Percentiles rank a stretch among this genome's conserved stretches.
phyloP scores from a whole-genome alignment of 2,329 filamentous ascomycete genomes.

The Fusarium concolor region DNA sequence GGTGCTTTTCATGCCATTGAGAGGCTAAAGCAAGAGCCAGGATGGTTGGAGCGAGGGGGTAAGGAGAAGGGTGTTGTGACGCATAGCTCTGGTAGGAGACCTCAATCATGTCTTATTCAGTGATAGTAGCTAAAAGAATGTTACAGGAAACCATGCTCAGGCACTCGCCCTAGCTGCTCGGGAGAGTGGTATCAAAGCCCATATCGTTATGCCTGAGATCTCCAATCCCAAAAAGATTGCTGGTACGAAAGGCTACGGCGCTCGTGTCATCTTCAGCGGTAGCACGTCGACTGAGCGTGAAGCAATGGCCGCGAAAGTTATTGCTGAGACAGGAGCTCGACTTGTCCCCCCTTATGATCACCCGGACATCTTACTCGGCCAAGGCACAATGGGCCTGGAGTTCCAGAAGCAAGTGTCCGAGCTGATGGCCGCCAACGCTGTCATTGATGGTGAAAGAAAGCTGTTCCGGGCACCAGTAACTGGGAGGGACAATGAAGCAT shows the following conservation, averaged over 20 bases:
- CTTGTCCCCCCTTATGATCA: conserved; percentile 94
- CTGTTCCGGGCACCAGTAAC: conserved; percentile 34
- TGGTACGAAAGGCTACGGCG: conserved; percentile 82
- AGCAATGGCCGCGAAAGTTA: conserved; percentile 76
- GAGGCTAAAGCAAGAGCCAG: conserved; percentile 71
- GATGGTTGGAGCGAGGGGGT: conserved; percentile 70
- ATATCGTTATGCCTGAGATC: conserved; percentile 94
- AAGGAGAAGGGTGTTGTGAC: conserved; percentile 81
- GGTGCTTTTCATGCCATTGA: conserved; percentile 90
- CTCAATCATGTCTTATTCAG: neutral
- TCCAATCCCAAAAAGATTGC: conserved; percentile 87
- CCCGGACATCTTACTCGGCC: conserved; percentile 89
- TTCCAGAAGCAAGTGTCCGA: conserved; percentile 77
- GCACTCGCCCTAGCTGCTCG: conserved; percentile 87
- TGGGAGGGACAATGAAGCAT: conserved; percentile 33
- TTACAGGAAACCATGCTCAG: conserved; percentile 89
- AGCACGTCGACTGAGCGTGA: conserved; percentile 85
- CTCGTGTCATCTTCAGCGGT: conserved; percentile 83
- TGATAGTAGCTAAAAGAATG: neutral
- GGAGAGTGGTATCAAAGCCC: conserved; percentile 77
- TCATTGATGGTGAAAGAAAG: conserved; percentile 31
- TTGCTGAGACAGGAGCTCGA: conserved; percentile 77
- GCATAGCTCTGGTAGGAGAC: conserved; percentile 81
- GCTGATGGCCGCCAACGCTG: conserved; percentile 55
- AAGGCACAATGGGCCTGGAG: conserved; percentile 91